A percentile compares a stretch with the other conserved stretches of the same genome.
These are phyloP conservation scores for Aristolochia californica DNA, from an alignment of 164 flowering plant species.

Conservation along the genomic window DNA sequence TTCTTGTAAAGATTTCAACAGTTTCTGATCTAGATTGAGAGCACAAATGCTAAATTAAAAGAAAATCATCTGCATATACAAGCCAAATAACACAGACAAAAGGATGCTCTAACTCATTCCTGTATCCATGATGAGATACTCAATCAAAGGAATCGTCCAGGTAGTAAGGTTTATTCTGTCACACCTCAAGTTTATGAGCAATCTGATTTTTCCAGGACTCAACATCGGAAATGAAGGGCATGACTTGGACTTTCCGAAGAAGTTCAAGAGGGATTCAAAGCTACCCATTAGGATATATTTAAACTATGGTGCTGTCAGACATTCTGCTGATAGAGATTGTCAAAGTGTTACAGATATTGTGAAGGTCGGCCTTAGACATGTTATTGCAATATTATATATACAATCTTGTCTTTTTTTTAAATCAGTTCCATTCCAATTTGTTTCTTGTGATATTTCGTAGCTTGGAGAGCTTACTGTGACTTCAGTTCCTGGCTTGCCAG, in stretches of 20 bases:
- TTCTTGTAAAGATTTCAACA: conserved; percentile 40
- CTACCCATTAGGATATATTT: conserved; percentile 87
- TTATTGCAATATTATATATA: background rate
- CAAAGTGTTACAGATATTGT: conserved; percentile 72
- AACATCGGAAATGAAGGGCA: conserved; percentile 52
- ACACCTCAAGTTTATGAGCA: conserved; percentile 76
- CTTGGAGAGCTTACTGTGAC: conserved; percentile 84
- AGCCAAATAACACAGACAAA: conserved; percentile 19
- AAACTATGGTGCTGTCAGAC: conserved; percentile 99
- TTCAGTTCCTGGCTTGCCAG: conserved; percentile 39
- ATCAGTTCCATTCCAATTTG: no score
- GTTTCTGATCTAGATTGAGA: conserved; percentile 31
- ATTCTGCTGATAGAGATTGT: conserved; percentile 92
- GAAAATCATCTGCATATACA: conserved; percentile 17
- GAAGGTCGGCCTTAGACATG: conserved; percentile 47
- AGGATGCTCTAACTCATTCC: conserved; percentile 60
- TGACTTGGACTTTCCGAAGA: conserved; percentile 43
- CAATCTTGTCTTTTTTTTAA: no score
- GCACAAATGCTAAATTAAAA: conserved; percentile 20
- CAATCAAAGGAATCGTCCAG: conserved; percentile 80
- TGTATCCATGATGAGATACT: conserved; percentile 96
- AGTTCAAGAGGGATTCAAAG: conserved; percentile 32
- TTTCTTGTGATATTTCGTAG: conserved; percentile 31
- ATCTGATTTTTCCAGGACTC: conserved; percentile 23
- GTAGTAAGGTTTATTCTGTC: conserved; percentile 73